phyloP scores from a whole-genome alignment of 2,329 filamentous ascomycete genomes.

The Ramularia endophylla region DNA sequence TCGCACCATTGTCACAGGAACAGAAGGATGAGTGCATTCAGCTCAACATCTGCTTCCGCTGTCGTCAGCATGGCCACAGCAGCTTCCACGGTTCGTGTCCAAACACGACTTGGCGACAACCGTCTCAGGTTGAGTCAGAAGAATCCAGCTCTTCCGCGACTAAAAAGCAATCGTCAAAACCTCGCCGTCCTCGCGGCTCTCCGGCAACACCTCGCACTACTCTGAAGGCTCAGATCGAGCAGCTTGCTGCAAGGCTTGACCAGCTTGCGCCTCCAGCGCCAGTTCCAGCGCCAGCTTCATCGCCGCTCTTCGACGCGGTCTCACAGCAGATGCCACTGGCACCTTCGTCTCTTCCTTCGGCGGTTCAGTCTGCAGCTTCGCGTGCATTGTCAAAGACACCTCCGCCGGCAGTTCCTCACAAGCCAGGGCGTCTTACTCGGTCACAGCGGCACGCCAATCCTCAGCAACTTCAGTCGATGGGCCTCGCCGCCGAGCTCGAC shows the following conservation, averaged over 20 bases:
- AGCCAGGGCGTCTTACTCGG: too few relatives aligned
- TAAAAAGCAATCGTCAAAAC: too few relatives aligned
- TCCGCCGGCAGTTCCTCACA: too few relatives aligned
- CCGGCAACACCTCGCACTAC: too few relatives aligned
- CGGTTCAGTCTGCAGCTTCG: neutral
- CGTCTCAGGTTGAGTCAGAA: neutral
- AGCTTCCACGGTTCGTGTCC: neutral
- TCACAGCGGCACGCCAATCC: neutral
- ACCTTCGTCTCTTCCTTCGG: neutral
- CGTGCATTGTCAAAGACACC: too few relatives aligned
- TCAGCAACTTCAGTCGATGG: neutral
- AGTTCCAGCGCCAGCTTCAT: neutral
- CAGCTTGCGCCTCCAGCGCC: too few relatives aligned
- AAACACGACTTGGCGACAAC: neutral
- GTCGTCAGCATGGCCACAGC: neutral
- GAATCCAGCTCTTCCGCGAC: neutral
- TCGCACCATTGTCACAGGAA: neutral
- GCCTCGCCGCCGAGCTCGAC: too few relatives aligned
- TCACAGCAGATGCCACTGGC: neutral
- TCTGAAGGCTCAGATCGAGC: too few relatives aligned
- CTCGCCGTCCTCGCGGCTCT: neutral
- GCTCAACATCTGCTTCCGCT: conserved; percentile 1
- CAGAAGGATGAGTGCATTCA: neutral
- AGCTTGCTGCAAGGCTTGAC: too few relatives aligned
- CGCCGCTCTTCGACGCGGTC: neutral